Conservation (phyloP, 306 rosid genomes). For the Lathyrus sativus region DNA sequence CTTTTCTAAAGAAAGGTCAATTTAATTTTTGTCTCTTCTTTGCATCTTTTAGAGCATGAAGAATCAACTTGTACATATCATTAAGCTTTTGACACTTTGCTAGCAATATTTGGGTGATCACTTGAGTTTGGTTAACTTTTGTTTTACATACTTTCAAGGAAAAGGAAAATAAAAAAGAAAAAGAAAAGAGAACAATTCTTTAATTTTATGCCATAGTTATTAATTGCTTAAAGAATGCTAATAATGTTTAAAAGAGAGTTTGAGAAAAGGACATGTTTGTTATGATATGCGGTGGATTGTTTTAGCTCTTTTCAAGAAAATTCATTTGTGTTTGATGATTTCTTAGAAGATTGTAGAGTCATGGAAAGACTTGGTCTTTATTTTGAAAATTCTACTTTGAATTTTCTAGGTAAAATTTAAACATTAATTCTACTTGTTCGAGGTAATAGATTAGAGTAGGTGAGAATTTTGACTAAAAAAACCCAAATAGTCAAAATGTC, state of each 20-base stretch:
- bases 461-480: too few species aligned
- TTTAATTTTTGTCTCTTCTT: constrained; percentile 37
- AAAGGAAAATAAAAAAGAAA: constrained; percentile 23
- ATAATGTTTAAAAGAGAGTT: constrained; percentile 35
- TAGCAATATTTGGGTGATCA: constrained; percentile 41
- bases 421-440: too few species aligned
- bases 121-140: constrained; percentile 39
- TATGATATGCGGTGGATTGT: constrained; percentile 14
- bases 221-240: constrained; percentile 29
- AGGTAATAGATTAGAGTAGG: too few species aligned
- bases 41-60: constrained; percentile 42
- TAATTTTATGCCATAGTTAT: constrained; percentile 25
- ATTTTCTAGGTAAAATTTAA: too few species aligned
- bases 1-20: constrained; percentile 38
- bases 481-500: too few species aligned
- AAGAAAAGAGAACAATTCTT: constrained; percentile 16
- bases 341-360: too few species aligned
- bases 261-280: constrained; percentile 22
- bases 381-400: too few species aligned
- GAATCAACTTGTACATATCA: constrained; percentile 35
- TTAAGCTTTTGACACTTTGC: constrained; percentile 44
- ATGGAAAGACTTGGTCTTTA: too few species aligned
- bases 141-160: constrained; percentile 30
- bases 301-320: neutral
- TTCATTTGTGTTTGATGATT: neutral